phyloP scores from a whole-genome alignment of 805 yeast genomes.

The Myxozyma sirexii region DNA sequence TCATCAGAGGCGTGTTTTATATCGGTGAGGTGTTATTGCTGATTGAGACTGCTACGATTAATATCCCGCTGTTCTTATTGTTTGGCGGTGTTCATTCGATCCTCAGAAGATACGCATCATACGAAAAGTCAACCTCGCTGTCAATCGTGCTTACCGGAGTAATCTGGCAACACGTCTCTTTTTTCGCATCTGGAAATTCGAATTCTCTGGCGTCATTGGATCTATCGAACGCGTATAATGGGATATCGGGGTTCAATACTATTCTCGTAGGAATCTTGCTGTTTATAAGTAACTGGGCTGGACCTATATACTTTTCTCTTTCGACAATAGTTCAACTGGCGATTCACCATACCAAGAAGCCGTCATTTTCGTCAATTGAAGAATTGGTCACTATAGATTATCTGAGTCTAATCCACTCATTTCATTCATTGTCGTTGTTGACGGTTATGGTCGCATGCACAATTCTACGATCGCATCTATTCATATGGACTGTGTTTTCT shows the following conservation, averaged over 20 bases:
- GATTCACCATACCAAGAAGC: conserved; percentile 3
- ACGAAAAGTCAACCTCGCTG: neutral
- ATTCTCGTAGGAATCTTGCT: conserved; percentile 74
- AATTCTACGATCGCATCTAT: conserved; percentile 77
- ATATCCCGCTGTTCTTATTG: conserved; percentile 57
- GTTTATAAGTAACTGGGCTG: conserved; percentile 80
- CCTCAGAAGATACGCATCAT: conserved; percentile 28
- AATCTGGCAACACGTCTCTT: conserved; percentile 70
- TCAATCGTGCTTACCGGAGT: conserved; percentile 20
- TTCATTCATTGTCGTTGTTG: conserved; percentile 62
- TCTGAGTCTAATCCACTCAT: conserved; percentile 48
- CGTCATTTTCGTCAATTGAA: conserved; percentile 17
- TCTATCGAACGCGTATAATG: conserved; percentile 89
- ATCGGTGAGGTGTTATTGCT: conserved; percentile 36
- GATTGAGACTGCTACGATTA: conserved; percentile 57
- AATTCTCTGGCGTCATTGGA: conserved; percentile 91
- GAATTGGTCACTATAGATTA: conserved; percentile 32
- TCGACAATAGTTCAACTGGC: conserved; percentile 42
- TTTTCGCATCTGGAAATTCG: conserved; percentile 87
- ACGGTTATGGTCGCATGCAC: conserved; percentile 70
- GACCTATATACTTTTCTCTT: conserved; percentile 68
- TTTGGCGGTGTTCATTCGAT: conserved; percentile 42
- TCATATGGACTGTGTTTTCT: conserved; percentile 97
- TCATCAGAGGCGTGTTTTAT: conserved; percentile 24
- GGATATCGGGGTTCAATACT: conserved; percentile 70